Percentiles rank a stretch among this genome's conserved stretches.
phyloP scores from a whole-genome alignment of 2,329 filamentous ascomycete species.

The Apiospora sp. region DNA sequence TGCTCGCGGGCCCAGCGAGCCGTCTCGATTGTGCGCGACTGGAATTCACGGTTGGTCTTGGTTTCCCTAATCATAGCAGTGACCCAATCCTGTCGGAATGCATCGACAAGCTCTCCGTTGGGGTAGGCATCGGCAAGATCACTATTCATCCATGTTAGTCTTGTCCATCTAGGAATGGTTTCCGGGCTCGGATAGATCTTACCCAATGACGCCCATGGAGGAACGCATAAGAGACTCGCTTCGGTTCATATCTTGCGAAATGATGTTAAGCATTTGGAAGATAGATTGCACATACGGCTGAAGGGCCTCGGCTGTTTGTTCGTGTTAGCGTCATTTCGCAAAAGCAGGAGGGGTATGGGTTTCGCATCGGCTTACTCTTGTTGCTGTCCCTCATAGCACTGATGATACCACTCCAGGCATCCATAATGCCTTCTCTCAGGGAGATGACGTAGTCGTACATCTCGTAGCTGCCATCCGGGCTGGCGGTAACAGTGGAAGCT shows the following conservation, averaged over 20 bases:
- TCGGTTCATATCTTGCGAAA: constrained; percentile 84
- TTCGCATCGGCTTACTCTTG: constrained; percentile 67
- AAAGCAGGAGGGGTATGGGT: background rate
- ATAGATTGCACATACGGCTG: constrained; percentile 84
- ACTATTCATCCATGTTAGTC: constrained; percentile 45
- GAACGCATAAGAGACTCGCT: constrained; percentile 92
- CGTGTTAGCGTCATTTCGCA: constrained; percentile 4
- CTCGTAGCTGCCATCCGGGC: constrained; percentile 84
- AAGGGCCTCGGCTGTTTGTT: constrained; percentile 67
- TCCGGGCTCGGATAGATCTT: constrained; percentile 47
- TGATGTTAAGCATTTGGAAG: constrained; percentile 83
- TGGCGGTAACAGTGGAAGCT: constrained; percentile 82
- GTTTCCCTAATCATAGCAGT: constrained; percentile 91
- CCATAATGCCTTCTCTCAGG: constrained; percentile 96
- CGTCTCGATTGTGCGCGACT: constrained; percentile 85
- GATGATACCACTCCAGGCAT: constrained; percentile 97
- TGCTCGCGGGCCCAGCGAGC: constrained; percentile 97
- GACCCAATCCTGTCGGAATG: constrained; percentile 92
- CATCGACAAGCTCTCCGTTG: constrained; percentile 82
- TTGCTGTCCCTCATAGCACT: constrained; percentile 86
- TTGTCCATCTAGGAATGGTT: background rate
- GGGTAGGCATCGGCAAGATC: constrained; percentile 95
- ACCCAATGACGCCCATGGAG: constrained; percentile 98
- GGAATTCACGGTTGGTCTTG: constrained; percentile 86
- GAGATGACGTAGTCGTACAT: constrained; percentile 98